Evolutionary conservation across 2,329 filamentous ascomycete species (phyloP).

Genomic region (Dactylonectria macrodidyma): DNA sequence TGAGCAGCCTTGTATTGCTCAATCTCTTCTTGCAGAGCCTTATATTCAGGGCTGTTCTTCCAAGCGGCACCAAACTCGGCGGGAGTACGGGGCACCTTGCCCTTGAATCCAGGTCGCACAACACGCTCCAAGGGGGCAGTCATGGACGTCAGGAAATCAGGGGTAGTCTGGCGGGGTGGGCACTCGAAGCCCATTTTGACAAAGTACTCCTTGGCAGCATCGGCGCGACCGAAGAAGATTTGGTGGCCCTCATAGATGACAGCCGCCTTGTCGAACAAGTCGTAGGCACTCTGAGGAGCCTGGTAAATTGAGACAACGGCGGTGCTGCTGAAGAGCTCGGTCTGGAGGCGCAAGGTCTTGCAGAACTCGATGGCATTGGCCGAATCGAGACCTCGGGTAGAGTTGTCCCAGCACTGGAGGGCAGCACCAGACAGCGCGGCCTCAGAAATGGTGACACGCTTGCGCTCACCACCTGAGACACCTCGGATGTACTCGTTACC

Average conservation of each 20-base stretch:
- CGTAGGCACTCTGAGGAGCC: slow-evolving; percentile 75
- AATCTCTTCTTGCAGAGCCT: slow-evolving; percentile 67
- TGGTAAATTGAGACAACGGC: slow-evolving; percentile 83
- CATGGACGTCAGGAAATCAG: slow-evolving; percentile 81
- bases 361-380: slow-evolving; percentile 84
- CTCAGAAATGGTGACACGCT: slow-evolving; percentile 76
- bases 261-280: slow-evolving; percentile 72
- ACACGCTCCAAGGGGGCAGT: slow-evolving; percentile 72
- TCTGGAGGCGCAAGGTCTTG: slow-evolving; percentile 77
- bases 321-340: slow-evolving; percentile 76
- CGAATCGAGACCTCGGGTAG: slow-evolving; percentile 80
- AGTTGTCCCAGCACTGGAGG: slow-evolving; percentile 80
- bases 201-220: slow-evolving; percentile 76
- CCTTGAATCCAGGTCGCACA: slow-evolving; percentile 69
- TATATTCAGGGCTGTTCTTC: slow-evolving; percentile 68
- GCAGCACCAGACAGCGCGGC: slow-evolving; percentile 72
- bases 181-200: slow-evolving; percentile 77
- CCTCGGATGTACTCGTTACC: slow-evolving; percentile 83
- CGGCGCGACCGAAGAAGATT: slow-evolving; percentile 74
- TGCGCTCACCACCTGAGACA: slow-evolving; percentile 81
- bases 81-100: slow-evolving; percentile 70
- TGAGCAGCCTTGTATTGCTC: slow-evolving; percentile 68
- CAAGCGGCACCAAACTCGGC: slow-evolving; percentile 74
- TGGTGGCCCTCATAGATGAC: slow-evolving; percentile 74
- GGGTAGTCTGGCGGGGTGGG: slow-evolving; percentile 76